These are phyloP conservation scores for Elongisporangium senticosum DNA, from an alignment of 352 stramenopile genomes.

Conservation along the genomic window DNA sequence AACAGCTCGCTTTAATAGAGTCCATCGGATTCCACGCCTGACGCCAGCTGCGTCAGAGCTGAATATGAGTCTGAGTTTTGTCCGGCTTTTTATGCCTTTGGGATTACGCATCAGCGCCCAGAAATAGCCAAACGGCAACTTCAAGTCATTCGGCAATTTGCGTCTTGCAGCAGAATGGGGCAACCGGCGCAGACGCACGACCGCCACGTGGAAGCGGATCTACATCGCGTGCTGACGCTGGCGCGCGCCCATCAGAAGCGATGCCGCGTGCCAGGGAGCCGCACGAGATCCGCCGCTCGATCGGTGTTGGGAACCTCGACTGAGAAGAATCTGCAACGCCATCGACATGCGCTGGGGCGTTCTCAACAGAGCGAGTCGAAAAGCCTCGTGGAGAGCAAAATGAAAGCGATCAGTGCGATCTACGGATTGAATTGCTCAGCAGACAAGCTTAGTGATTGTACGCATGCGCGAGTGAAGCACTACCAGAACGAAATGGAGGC, in stretches of 20 bases:
- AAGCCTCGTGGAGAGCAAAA: constrained; percentile 24
- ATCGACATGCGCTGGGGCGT: constrained; percentile 19
- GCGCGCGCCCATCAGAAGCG: constrained; percentile 18
- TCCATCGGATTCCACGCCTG: background rate
- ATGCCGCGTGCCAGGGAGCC: constrained; percentile 7
- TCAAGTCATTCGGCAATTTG: background rate
- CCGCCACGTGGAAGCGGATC: constrained; percentile 43
- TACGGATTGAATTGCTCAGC: constrained; percentile 25
- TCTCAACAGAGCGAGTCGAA: background rate
- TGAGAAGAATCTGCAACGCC: constrained; percentile 11
- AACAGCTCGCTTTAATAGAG: background rate
- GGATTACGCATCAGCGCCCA: background rate
- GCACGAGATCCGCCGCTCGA: background rate
- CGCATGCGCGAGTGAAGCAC: constrained; percentile 8
- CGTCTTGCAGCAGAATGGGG: background rate
- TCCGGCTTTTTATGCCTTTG: background rate
- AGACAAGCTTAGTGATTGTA: constrained; percentile 19
- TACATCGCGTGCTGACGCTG: constrained; percentile 49
- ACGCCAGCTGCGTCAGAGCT: background rate
- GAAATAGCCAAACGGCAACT: background rate
- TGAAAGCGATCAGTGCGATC: constrained; percentile 21
- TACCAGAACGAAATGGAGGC: constrained; percentile 3
- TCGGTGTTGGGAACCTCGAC: background rate
- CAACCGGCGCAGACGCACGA: background rate
- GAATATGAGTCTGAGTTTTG: background rate